Percentiles rank a stretch among this genome's conserved stretches.
Conservation (phyloP, 768 basidiomycete genomes). For the Tephrocybe rancida region DNA sequence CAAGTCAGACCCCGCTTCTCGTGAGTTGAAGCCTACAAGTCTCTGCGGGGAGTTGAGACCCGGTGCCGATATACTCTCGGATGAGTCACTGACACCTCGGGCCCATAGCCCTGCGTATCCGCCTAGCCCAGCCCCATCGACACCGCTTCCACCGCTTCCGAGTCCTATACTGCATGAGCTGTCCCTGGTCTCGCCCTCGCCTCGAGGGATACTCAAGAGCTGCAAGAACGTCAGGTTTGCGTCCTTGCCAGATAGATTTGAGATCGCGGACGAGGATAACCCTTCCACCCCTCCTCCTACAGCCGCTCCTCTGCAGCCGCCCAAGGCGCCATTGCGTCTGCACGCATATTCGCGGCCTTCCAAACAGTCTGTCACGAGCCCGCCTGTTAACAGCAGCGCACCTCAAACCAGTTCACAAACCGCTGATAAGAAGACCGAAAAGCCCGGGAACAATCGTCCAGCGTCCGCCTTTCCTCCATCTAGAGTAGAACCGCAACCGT, state of each 20-base stretch:
- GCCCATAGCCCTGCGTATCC: conserved; percentile 5
- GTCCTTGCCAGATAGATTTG: conserved; percentile 26
- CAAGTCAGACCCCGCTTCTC: background rate
- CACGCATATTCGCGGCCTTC: conserved; percentile 10
- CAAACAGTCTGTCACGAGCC: conserved; percentile 1
- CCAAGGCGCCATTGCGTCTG: conserved; percentile 10
- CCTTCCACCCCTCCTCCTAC: conserved; percentile 1
- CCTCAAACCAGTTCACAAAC: conserved; percentile 2
- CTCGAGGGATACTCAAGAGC: conserved; percentile 38
- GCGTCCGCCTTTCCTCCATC: conserved; percentile 7
- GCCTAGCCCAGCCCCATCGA: conserved; percentile 14
- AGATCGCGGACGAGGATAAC: background rate
- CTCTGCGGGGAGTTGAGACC: background rate
- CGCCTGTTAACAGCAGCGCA: background rate
- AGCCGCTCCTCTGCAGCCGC: background rate
- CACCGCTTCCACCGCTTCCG: conserved; percentile 17
- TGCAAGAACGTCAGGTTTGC: conserved; percentile 48
- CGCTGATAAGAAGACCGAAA: background rate
- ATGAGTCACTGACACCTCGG: conserved; percentile 8
- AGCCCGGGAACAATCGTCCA: background rate
- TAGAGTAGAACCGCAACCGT: background rate
- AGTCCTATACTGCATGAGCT: conserved; percentile 15
- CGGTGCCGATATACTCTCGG: background rate
- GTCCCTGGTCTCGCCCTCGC: conserved; percentile 18
- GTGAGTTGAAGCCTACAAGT: background rate